phyloP scores from a whole-genome alignment of 23 red algal genomes.

The Pyropia yezoensis region DNA sequence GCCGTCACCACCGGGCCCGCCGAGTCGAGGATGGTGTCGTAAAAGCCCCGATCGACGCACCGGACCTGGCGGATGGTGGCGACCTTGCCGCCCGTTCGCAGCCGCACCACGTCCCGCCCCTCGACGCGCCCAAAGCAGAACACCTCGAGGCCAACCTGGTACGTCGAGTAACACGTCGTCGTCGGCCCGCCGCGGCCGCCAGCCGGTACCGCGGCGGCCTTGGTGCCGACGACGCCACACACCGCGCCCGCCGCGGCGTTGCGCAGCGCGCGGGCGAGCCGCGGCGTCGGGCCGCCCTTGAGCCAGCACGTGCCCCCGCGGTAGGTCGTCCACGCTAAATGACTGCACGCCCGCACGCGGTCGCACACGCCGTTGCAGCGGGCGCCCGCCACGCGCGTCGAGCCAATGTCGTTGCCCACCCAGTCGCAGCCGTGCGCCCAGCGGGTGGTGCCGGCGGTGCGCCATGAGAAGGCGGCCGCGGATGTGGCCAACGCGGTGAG shows the following conservation, averaged over 20 bases:
- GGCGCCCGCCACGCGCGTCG: not conserved
- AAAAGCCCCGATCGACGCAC: too few relatives aligned
- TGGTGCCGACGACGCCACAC: not conserved
- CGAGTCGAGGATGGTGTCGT: too few relatives aligned
- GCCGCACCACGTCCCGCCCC: too few relatives aligned
- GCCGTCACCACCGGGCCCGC: too few relatives aligned
- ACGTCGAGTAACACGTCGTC: too few relatives aligned
- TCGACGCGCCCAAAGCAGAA: too few relatives aligned
- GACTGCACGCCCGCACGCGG: not conserved
- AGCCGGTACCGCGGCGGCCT: not conserved
- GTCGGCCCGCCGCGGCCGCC: not conserved
- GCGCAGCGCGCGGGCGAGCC: too few relatives aligned
- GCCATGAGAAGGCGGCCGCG: not conserved
- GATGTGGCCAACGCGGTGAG: too few relatives aligned
- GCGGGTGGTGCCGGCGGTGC: not conserved
- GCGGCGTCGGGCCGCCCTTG: not conserved
- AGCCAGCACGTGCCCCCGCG: not conserved
- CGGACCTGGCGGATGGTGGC: too few relatives aligned
- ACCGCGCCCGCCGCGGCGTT: not conserved
- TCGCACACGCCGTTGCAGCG: not conserved
- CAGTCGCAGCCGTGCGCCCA: slow-evolving; percentile 1
- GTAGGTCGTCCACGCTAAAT: not conserved
- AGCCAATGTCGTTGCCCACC: not conserved
- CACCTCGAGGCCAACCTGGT: too few relatives aligned
- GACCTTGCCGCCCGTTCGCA: too few relatives aligned